phyloP scores from a whole-genome alignment of 2,329 filamentous ascomycete genomes.

The Cordyceps sp. region DNA sequence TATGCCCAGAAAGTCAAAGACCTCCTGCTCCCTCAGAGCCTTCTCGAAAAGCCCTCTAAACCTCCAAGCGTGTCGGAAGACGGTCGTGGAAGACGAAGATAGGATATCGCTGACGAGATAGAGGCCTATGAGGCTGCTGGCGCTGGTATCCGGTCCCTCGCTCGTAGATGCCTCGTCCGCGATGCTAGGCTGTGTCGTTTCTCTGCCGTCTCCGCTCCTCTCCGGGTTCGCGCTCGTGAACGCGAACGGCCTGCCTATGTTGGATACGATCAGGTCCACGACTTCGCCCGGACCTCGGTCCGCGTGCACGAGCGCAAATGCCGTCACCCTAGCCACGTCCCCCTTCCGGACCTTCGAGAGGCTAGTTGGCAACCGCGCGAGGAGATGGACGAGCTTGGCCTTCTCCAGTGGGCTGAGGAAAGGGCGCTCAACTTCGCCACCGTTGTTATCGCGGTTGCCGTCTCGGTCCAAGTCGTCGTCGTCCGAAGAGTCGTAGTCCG shows the following conservation, averaged over 20 bases:
- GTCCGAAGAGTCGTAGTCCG: slow-evolving; percentile 75
- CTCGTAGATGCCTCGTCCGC: slow-evolving; percentile 21
- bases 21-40: slow-evolving; percentile 47
- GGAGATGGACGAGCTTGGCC: slow-evolving; percentile 66
- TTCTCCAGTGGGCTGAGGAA: slow-evolving; percentile 74
- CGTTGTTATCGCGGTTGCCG: slow-evolving; percentile 27
- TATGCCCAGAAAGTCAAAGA: slow-evolving; percentile 60
- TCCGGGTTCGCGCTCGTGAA: slow-evolving; percentile 55
- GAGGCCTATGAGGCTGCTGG: slow-evolving; percentile 61
- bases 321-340: slow-evolving; percentile 70
- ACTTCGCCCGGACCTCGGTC: slow-evolving; percentile 77
- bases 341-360: slow-evolving; percentile 63
- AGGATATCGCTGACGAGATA: slow-evolving; percentile 68
- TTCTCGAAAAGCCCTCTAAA: slow-evolving; percentile 68
- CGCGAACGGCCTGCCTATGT: slow-evolving; percentile 62
- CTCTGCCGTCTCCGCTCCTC: slow-evolving; percentile 21
- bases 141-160: slow-evolving; percentile 44
- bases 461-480: slow-evolving; percentile 59
- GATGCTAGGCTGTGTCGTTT: slow-evolving; percentile 7
- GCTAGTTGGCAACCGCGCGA: slow-evolving; percentile 66
- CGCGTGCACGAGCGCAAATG: slow-evolving; percentile 79
- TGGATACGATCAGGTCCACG: slow-evolving; percentile 72
- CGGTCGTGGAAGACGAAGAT: slow-evolving; percentile 58
- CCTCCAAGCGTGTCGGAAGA: slow-evolving; percentile 71
- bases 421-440: slow-evolving; percentile 30